phyloP scores from a whole-genome alignment of 2,329 filamentous ascomycete genomes.

The Coniochaeta hoffmannii region DNA sequence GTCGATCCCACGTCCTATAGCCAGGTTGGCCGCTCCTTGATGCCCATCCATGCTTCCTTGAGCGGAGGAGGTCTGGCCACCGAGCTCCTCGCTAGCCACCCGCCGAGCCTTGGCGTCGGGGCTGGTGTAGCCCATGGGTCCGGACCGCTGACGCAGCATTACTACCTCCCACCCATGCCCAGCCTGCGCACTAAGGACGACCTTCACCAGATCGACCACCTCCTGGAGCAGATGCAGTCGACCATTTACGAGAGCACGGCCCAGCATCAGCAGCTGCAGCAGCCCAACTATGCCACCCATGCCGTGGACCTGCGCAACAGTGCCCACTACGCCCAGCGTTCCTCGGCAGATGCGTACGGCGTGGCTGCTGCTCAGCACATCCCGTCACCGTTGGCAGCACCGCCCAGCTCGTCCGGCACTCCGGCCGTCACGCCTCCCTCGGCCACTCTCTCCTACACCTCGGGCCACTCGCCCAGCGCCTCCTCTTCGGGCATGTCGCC shows the following conservation, averaged over 20 bases:
- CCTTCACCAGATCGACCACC: slow-evolving; percentile 85
- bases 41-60: slow-evolving; percentile 69
- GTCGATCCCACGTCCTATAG: slow-evolving; percentile 86
- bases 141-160: slow-evolving; percentile 65
- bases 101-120: slow-evolving; percentile 40
- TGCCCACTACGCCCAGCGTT: slow-evolving; percentile 19
- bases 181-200: slow-evolving; percentile 91
- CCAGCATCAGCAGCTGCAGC: slow-evolving; percentile 71
- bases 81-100: slow-evolving; percentile 44
- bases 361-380: slow-evolving; percentile 46
- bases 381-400: slow-evolving; percentile 51
- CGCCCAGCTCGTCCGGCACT: slow-evolving; percentile 55
- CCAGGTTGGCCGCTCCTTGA: slow-evolving; percentile 81
- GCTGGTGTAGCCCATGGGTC: slow-evolving; percentile 44
- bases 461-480: slow-evolving; percentile 66
- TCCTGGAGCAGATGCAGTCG: slow-evolving; percentile 91
- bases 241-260: slow-evolving; percentile 92
- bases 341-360: slow-evolving; percentile 23
- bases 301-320: slow-evolving; percentile 46
- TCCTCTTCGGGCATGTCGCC: slow-evolving; percentile 67
- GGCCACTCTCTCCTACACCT: slow-evolving; percentile 68
- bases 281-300: slow-evolving; percentile 72
- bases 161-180: slow-evolving; percentile 82
- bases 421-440: slow-evolving; percentile 72
- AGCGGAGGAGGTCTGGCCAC: slow-evolving; percentile 42